Evolutionary conservation across 495 filamentous ascomycete species (phyloP).

Genomic region (Neurospora pannonica): DNA sequence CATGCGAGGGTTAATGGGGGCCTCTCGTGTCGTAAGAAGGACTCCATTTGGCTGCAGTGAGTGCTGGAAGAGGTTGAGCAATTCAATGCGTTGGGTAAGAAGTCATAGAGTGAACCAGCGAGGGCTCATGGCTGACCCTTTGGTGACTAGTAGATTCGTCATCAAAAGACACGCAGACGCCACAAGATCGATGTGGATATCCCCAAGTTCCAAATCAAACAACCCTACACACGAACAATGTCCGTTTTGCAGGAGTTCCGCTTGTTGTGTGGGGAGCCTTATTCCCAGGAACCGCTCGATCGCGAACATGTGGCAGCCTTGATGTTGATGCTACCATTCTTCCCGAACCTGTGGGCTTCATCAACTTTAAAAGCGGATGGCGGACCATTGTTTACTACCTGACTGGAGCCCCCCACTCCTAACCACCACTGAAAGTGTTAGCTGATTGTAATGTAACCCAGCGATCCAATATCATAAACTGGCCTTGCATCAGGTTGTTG

Average conservation of each 20-base stretch:
- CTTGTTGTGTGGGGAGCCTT: background rate
- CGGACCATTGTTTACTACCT: background rate
- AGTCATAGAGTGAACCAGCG: background rate
- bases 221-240: background rate
- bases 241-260: background rate
- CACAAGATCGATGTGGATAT: background rate
- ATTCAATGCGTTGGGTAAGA: background rate
- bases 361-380: background rate
- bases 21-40: background rate
- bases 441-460: background rate
- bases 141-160: background rate
- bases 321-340: background rate
- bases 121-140: background rate
- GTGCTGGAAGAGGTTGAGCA: background rate
- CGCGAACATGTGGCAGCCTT: background rate
- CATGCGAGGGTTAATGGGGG: background rate
- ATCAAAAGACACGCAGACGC: background rate
- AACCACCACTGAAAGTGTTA: background rate
- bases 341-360: background rate
- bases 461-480: background rate
- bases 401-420: background rate
- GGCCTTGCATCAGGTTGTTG: background rate
- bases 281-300: background rate
- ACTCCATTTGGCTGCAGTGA: background rate
- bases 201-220: background rate